Evolutionary conservation across 192 early-diverging fungal genomes (phyloP).

Genomic region (Umbelopsis sp.): DNA sequence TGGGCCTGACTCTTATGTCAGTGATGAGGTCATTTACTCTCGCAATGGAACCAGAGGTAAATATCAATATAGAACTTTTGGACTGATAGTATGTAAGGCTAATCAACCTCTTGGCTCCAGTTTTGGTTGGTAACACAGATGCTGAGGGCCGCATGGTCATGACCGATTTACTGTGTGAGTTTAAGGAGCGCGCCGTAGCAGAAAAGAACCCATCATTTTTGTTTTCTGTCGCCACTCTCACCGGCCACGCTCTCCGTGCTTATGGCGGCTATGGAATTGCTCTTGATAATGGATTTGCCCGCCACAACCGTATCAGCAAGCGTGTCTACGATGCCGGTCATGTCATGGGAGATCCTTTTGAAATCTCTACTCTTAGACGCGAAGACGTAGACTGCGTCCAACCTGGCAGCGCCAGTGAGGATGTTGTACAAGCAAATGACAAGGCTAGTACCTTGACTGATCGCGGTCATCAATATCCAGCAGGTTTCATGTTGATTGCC

Average conservation of each 20-base stretch:
- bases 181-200: conserved; percentile 71
- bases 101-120: conserved; percentile 17
- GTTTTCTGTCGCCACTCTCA: conserved; percentile 86
- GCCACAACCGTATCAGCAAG: conserved; percentile 57
- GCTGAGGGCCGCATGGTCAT: conserved; percentile 92
- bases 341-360: conserved; percentile 78
- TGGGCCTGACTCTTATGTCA: conserved; percentile 79
- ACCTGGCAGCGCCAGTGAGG: conserved; percentile 70
- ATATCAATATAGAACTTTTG: not conserved
- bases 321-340: conserved; percentile 69
- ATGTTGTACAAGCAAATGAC: conserved; percentile 83
- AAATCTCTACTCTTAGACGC: conserved; percentile 77
- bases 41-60: conserved; percentile 72
- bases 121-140: conserved; percentile 85
- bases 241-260: conserved; percentile 81
- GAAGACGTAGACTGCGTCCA: conserved; percentile 73
- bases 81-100: not conserved
- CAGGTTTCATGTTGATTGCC: conserved; percentile 80
- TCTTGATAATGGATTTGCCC: conserved; percentile 79
- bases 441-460: conserved; percentile 69
- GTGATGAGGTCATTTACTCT: conserved; percentile 80
- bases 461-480: conserved; percentile 88
- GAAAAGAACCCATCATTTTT: conserved; percentile 60
- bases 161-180: conserved; percentile 76
- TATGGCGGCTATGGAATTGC: conserved; percentile 76